phyloP scores from a whole-genome alignment of 768 basidiomycete species.

The Lactifluus subvellereus region DNA sequence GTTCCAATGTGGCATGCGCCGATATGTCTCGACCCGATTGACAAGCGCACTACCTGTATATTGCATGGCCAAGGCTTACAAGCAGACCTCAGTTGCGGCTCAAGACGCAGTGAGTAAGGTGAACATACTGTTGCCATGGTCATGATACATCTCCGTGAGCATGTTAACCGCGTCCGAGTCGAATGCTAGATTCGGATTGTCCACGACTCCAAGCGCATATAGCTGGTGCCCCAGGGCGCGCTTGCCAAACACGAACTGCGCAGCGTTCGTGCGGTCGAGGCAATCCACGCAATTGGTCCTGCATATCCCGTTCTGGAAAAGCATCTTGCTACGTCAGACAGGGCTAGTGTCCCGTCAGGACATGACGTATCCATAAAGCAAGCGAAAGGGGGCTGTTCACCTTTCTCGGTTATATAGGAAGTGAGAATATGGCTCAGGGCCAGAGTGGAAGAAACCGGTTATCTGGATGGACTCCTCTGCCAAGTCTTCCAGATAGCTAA shows the following conservation, averaged over 20 bases:
- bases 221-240: slow-evolving; percentile 92
- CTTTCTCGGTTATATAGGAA: slow-evolving; percentile 41
- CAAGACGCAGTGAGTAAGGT: background rate
- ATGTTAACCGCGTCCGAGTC: slow-evolving; percentile 95
- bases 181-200: slow-evolving; percentile 78
- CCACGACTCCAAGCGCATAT: slow-evolving; percentile 87
- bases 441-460: slow-evolving; percentile 95
- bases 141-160: slow-evolving; percentile 98
- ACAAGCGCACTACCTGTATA: slow-evolving; percentile 96
- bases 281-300: slow-evolving; percentile 97
- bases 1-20: slow-evolving; percentile 94
- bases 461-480: slow-evolving; percentile 89
- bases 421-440: slow-evolving; percentile 78
- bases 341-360: slow-evolving; percentile 19
- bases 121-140: slow-evolving; percentile 86
- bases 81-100: background rate
- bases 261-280: slow-evolving; percentile 92
- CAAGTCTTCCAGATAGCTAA: slow-evolving; percentile 89
- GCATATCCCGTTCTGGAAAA: slow-evolving; percentile 87
- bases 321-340: slow-evolving; percentile 59
- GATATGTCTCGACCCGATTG: slow-evolving; percentile 93
- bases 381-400: slow-evolving; percentile 29
- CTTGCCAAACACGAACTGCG: slow-evolving; percentile 95
- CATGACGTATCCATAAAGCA: slow-evolving; percentile 1
- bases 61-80: slow-evolving; percentile 82